Conservation (phyloP, 441 rosid genomes). For the Lepidium campestre region DNA sequence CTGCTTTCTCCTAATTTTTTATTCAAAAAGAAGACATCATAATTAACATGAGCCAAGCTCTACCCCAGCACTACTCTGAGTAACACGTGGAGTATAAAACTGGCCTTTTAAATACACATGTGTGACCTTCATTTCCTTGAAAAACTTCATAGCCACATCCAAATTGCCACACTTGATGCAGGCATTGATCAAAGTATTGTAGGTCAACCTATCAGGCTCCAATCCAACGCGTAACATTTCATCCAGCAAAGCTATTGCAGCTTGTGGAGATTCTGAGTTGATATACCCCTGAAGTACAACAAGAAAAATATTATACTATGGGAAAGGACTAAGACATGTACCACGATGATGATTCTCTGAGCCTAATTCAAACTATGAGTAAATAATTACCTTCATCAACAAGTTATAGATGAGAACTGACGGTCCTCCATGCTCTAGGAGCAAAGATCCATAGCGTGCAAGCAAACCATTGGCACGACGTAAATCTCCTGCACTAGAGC, state of each 20-base stretch:
- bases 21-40: slow-evolving; percentile 5
- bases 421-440: slow-evolving; percentile 48
- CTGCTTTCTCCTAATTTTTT: slow-evolving; percentile 47
- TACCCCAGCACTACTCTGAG: slow-evolving; percentile 27
- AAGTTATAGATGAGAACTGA: slow-evolving; percentile 53
- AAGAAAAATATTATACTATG: background rate
- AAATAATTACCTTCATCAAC: slow-evolving; percentile 60
- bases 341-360: background rate
- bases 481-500: slow-evolving; percentile 79
- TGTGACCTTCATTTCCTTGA: slow-evolving; percentile 72
- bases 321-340: background rate
- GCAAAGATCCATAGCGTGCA: slow-evolving; percentile 56
- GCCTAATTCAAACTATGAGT: background rate
- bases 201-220: slow-evolving; percentile 60
- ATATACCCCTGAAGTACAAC: slow-evolving; percentile 47
- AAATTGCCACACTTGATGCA: slow-evolving; percentile 45
- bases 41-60: slow-evolving; percentile 13
- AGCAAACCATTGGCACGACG: slow-evolving; percentile 80
- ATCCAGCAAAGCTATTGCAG: slow-evolving; percentile 44
- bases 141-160: slow-evolving; percentile 51
- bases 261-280: slow-evolving; percentile 47
- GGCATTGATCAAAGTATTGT: slow-evolving; percentile 60
- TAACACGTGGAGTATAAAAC: slow-evolving; percentile 38
- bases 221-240: slow-evolving; percentile 47
- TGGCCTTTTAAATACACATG: slow-evolving; percentile 41